phyloP scores from a whole-genome alignment of 1,284 basidiomycete species.

The Cutaneotrichosporon mucoides region DNA sequence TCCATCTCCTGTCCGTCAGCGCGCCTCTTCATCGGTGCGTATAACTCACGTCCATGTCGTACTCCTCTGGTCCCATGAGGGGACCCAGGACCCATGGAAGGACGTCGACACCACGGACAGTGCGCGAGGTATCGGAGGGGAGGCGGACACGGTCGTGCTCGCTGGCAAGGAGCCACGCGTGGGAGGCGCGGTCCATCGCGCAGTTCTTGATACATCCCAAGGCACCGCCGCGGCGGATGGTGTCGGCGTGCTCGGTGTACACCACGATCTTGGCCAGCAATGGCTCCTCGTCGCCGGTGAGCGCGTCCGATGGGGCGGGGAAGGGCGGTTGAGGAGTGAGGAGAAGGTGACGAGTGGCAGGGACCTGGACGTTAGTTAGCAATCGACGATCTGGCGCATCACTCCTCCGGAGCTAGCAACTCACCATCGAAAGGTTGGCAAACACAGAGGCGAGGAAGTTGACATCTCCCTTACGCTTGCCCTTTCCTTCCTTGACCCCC shows the following conservation, averaged over 20 bases:
- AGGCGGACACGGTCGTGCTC: slow-evolving; percentile 46
- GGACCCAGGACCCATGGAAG: slow-evolving; percentile 81
- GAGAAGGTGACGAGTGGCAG: slow-evolving; percentile 39
- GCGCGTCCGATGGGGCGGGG: slow-evolving; percentile 35
- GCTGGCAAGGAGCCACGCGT: slow-evolving; percentile 44
- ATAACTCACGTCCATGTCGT: slow-evolving; percentile 69
- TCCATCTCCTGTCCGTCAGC: slow-evolving; percentile 70
- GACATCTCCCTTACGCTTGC: slow-evolving; percentile 64
- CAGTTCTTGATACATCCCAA: slow-evolving; percentile 70
- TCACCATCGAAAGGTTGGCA: slow-evolving; percentile 77
- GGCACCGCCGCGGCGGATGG: slow-evolving; percentile 78
- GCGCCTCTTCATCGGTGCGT: slow-evolving; percentile 12
- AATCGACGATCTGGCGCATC: no score
- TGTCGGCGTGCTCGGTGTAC: slow-evolving; percentile 83
- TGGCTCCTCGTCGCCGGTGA: slow-evolving; percentile 57
- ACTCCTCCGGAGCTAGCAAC: slow-evolving; percentile 26
- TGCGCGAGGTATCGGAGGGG: slow-evolving; percentile 40
- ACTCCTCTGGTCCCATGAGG: slow-evolving; percentile 89
- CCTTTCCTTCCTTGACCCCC: slow-evolving; percentile 52
- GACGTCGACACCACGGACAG: slow-evolving; percentile 73
- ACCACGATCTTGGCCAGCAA: slow-evolving; percentile 73
- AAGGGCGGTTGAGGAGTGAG: slow-evolving; percentile 45
- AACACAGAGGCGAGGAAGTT: slow-evolving; percentile 90
- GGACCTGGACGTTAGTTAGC: slow-evolving; percentile 23
- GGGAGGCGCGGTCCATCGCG: slow-evolving; percentile 45